These are phyloP conservation scores for Diacronema lutheri DNA, from an alignment of 78 protist genomes.

Conservation along the genomic window DNA sequence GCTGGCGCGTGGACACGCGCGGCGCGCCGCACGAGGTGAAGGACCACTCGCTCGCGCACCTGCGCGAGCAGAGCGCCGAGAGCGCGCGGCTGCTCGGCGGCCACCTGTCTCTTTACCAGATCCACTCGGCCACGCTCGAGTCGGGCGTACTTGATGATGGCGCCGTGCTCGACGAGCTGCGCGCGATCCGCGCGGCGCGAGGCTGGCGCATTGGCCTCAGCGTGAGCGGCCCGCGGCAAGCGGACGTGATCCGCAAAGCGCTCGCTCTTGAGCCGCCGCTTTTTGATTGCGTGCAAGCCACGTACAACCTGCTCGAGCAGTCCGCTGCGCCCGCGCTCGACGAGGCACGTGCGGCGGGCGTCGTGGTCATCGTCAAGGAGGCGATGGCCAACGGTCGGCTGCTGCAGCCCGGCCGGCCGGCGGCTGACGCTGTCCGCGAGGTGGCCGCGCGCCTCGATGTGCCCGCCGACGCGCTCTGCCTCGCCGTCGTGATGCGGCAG, in stretches of 20 bases:
- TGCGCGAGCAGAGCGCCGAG: neutral
- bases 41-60: neutral
- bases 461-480: too few relatives aligned
- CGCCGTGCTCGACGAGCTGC: neutral
- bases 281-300: neutral
- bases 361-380: constrained; percentile 1
- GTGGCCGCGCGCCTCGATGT: too few relatives aligned
- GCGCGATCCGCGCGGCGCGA: neutral
- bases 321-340: neutral
- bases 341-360: neutral
- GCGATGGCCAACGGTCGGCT: constrained; percentile 3
- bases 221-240: neutral
- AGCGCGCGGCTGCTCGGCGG: neutral
- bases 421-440: too few relatives aligned
- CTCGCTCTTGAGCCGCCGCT: neutral
- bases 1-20: neutral
- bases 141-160: neutral
- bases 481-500: too few relatives aligned
- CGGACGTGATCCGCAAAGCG: neutral
- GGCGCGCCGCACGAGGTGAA: constrained; percentile 21
- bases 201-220: neutral
- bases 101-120: neutral
- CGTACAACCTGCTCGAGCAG: constrained; percentile 17
- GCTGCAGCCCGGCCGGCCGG: too few relatives aligned
- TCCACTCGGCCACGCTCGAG: constrained; percentile 2